Percentiles rank a stretch among this genome's conserved stretches.
Evolutionary conservation across 306 rosid species (phyloP).

Genomic region (Vachellia pachyceras): DNA sequence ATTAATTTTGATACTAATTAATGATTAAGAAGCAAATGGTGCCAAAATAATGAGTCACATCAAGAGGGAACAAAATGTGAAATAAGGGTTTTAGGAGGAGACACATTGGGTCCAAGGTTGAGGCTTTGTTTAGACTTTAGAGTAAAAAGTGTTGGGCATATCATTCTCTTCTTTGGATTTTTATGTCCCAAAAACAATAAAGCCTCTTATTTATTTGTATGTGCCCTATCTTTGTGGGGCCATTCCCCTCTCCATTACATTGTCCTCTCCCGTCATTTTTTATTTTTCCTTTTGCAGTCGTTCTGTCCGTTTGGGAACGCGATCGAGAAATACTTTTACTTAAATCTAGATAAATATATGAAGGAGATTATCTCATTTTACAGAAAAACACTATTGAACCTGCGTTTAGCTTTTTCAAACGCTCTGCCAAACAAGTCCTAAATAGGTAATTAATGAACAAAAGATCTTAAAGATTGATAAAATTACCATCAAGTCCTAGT

Average conservation of each 20-base stretch:
- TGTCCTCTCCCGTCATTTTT: too few species aligned
- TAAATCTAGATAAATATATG: too few species aligned
- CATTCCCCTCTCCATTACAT: conserved; percentile 43
- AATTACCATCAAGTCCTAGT: too few species aligned
- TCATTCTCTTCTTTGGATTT: conserved; percentile 43
- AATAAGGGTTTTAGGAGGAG: conserved; percentile 30
- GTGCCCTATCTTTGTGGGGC: conserved; percentile 62
- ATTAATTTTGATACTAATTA: conserved; percentile 6
- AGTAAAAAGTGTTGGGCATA: conserved; percentile 41
- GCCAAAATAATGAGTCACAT: conserved; percentile 39
- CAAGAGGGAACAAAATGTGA: conserved; percentile 45
- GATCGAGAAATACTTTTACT: too few species aligned
- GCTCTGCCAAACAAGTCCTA: too few species aligned
- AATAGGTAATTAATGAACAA: too few species aligned
- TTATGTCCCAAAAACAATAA: conserved; percentile 36
- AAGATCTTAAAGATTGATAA: too few species aligned
- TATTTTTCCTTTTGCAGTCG: conserved; percentile 73
- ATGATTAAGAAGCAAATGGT: conserved; percentile 12
- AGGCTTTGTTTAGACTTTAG: conserved; percentile 56
- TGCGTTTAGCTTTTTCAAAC: too few species aligned
- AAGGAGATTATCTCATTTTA: too few species aligned
- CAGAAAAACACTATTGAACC: too few species aligned
- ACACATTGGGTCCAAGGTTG: conserved; percentile 66
- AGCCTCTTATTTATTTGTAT: conserved; percentile 57
- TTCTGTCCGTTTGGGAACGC: too few species aligned